These are phyloP conservation scores for Tylopilus intermedius DNA, from an alignment of 768 basidiomycete genomes.

Conservation along the genomic window DNA sequence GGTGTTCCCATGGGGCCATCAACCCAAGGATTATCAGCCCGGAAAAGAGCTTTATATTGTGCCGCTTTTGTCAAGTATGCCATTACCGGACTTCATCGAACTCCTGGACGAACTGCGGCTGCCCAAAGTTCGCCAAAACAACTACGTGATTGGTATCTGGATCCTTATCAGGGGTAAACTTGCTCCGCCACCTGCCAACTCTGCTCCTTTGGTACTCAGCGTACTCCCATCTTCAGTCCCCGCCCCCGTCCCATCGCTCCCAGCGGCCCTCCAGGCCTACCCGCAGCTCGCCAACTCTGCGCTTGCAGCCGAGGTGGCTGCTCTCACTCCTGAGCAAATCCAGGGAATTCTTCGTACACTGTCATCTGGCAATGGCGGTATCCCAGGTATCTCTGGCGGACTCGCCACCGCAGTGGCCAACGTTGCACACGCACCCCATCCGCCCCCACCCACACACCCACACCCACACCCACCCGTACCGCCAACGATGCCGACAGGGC, in stretches of 20 bases:
- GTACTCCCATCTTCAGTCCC: conserved; percentile 14
- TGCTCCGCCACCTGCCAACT: conserved; percentile 36
- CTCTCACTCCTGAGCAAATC: conserved; percentile 73
- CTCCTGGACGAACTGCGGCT: conserved; percentile 71
- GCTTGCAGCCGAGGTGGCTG: conserved; percentile 67
- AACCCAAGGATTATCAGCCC: conserved; percentile 66
- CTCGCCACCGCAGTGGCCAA: conserved; percentile 25
- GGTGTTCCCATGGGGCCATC: conserved; percentile 79
- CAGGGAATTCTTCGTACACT: conserved; percentile 62
- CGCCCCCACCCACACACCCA: neutral
- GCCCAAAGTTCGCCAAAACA: conserved; percentile 55
- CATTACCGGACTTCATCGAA: conserved; percentile 82
- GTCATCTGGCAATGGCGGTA: conserved; percentile 36
- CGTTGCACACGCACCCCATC: conserved; percentile 15
- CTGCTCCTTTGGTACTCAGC: conserved; percentile 8
- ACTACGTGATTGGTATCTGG: conserved; percentile 79
- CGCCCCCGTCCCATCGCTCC: conserved; percentile 13
- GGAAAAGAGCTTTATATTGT: conserved; percentile 87
- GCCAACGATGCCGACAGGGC: conserved; percentile 6
- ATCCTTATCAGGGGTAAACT: conserved; percentile 81
- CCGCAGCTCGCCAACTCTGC: conserved; percentile 42
- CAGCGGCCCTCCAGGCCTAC: conserved; percentile 27
- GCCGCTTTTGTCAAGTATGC: conserved; percentile 59
- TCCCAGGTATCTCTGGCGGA: conserved; percentile 27
- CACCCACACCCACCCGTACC: conserved; percentile 21